Base-by-base conservation (phyloP, 1,139 yeast genomes). In the Suhomyces anneliseae region DNA sequence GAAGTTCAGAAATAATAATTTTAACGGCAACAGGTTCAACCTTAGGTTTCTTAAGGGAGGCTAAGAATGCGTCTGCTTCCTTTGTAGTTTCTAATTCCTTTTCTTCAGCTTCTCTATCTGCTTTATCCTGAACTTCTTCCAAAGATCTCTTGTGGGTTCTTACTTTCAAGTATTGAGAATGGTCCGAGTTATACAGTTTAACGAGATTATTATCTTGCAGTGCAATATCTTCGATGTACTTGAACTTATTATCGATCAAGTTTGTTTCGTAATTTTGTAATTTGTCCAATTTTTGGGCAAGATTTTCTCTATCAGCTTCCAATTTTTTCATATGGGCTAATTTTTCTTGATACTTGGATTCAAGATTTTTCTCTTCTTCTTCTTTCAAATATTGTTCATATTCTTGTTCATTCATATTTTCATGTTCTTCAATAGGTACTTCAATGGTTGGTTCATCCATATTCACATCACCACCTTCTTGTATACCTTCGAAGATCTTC, bases 401-500 rank as follows among this genome's bases (percentile, higher is more conserved):
- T 41, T 74, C 72, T 3, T 57, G 62, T 42, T 76, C 81, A 40
- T 56, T 59, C 48, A 74, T 48, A 2, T 63, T 63, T 14, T 63
- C 66, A 42, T 53, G 54, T 38, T 68, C 71, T 10, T 58, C 59
- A 14, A 48, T 43, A 7, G 57, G 63, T 9, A 11, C 32, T 8
- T 60, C 65, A 9, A 46, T 55, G 3, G 40, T 31, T 53, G 51
- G 24, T 51, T 53, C 34, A 27, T 43, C 45, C 5, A 19, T 46
- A 34, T 43, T 48, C 36, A 46, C 38, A 8, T 34, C 44, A n/a
- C 44, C 43, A 3, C 50, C 54, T 36, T 62, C 65, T 7, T 38
- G 38, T 12, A 37, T 33, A 6, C 78, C 80, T 48, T 77, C 78
- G 54, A 79, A 79, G 35, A 83, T 61, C 46, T 72, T 66, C 55